Base-by-base conservation (phyloP, 441 rosid genomes). In the Dalechampia spathulata region DNA sequence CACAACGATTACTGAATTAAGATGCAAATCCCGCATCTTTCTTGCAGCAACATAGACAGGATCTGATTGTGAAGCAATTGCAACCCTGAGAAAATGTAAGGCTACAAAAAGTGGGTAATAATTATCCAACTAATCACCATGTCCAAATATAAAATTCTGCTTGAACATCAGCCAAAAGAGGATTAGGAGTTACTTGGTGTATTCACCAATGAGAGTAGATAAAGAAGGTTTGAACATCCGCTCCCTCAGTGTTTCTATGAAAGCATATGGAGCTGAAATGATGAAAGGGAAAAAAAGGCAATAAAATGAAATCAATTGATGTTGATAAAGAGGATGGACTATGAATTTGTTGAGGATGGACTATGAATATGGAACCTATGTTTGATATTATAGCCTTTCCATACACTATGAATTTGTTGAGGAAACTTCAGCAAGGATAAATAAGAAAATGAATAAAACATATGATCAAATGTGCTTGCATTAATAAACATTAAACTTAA, bases 221-320 rank as follows among this genome's bases (percentile, higher is more conserved):
- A 93, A 75, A 14, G 95, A 72, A 6, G 99, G 99, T 75, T 90
- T 93, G 70, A 93, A 87, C 95, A 90, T 83, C 46, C 84, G 77
- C 57, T 93, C 99, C 68, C 91, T 82, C 76, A 93, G 66, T 12
- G 96, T 93, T 60, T 93, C 97, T 13, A 93, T 82, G 68, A 90
- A 89, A 38, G 92, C 80, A 66, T 71, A 60, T 45, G 69, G 85
- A 30, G 83, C 94, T 82, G 79, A 60, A 70, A 78, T 21, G 57
- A 30, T 72, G 27, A 27, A 64, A n/a, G 34, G 15, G 12, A 62
- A 38, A 45, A 26, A 26, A 22, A 32, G 20, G 26, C 26, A 38
- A 16, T 26, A 61, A 26, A 30, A 4, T 30, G 34, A 34, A 5
- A 36, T 47, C 15, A 22, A 32, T 53, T 17, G 37, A 11, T 7